Conservation (phyloP, 2,329 filamentous ascomycete species). For the Aspergillus latus region DNA sequence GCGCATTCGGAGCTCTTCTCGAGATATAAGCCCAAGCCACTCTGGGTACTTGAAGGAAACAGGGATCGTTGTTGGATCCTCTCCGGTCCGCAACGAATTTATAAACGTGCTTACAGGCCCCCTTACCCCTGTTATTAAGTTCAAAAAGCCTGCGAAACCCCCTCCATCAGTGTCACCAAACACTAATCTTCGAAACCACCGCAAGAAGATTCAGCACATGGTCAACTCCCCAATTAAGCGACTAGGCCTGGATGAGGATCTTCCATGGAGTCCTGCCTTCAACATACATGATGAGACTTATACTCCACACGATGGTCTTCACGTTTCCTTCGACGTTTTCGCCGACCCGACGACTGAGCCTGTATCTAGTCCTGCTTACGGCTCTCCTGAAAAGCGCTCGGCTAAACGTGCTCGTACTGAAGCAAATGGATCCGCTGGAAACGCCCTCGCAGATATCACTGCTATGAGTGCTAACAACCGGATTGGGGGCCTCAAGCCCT, state of each 20-base stretch:
- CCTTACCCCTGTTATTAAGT: conserved; percentile 79
- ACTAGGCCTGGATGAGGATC: conserved; percentile 43
- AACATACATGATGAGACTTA: conserved; percentile 51
- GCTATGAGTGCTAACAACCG: conserved; percentile 39
- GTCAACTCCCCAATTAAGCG: conserved; percentile 70
- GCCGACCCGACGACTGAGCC: conserved; percentile 42
- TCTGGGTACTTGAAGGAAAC: conserved; percentile 43
- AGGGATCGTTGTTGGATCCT: conserved; percentile 57
- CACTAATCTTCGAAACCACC: conserved; percentile 85
- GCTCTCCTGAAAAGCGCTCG: conserved; percentile 58
- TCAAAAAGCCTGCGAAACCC: conserved; percentile 65
- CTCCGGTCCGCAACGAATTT: conserved; percentile 63
- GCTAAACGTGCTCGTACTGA: conserved; percentile 53
- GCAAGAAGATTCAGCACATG: conserved; percentile 76
- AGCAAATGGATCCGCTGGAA: conserved; percentile 50
- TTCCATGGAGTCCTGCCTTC: conserved; percentile 51
- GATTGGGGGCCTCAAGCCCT: conserved; percentile 30
- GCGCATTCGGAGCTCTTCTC: conserved; percentile 85
- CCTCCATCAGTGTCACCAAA: conserved; percentile 85
- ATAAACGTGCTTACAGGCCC: conserved; percentile 67
- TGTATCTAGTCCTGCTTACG: conserved; percentile 41
- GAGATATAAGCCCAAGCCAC: conserved; percentile 74
- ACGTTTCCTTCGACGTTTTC: conserved; percentile 58
- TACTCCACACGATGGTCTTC: conserved; percentile 43
- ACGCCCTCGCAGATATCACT: conserved; percentile 51